Evolutionary conservation across 257 asterid species (phyloP).

Genomic region (Solanum appendiculatum): DNA sequence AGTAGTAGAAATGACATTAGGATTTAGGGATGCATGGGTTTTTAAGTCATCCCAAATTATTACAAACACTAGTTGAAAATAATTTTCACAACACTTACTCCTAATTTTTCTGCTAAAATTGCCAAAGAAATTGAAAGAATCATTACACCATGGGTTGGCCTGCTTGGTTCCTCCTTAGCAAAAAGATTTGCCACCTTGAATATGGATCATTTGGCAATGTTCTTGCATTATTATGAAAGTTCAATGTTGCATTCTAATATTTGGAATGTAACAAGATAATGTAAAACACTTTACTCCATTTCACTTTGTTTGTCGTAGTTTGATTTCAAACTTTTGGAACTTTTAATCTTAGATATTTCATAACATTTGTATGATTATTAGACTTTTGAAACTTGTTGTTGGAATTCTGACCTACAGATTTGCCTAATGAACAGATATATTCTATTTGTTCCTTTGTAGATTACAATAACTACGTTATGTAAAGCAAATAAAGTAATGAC

Average conservation of each 20-base stretch:
- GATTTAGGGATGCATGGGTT: not conserved
- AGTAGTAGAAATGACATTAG: not conserved
- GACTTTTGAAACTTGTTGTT: no score
- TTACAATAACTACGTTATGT: no score
- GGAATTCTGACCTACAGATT: no score
- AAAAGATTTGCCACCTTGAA: not conserved
- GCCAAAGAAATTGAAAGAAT: not conserved
- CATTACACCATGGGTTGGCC: not conserved
- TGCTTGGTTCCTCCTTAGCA: not conserved
- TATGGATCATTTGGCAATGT: not conserved
- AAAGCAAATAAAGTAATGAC: no score
- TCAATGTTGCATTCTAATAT: not conserved
- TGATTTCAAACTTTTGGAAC: not conserved
- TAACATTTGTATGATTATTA: not conserved
- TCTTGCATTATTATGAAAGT: not conserved
- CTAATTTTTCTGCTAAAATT: not conserved
- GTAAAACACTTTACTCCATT: not conserved
- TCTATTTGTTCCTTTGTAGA: no score
- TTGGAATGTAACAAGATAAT: not conserved
- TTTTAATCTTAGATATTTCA: not conserved
- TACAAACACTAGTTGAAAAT: not conserved
- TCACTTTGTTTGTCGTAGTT: not conserved
- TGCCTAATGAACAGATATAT: no score
- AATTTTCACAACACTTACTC: not conserved
- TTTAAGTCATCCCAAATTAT: not conserved